Evolutionary conservation across 2,329 filamentous ascomycete genomes (phyloP).

Genomic region (Colletotrichum viniferum): DNA sequence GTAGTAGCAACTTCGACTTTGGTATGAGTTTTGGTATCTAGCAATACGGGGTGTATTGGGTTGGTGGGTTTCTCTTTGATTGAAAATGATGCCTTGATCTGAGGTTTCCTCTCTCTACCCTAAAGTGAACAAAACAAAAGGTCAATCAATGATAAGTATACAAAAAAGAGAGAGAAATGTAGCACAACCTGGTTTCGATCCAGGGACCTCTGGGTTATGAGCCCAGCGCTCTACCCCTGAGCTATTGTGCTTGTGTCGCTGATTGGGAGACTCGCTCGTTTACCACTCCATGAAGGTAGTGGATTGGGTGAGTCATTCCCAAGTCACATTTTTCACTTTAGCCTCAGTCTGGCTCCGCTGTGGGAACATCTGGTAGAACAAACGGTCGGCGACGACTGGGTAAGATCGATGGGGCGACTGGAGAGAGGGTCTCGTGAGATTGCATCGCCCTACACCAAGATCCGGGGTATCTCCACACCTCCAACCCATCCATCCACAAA

Average conservation of each 20-base stretch:
- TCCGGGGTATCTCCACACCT: slow-evolving; percentile 4
- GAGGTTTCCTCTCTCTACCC: no score
- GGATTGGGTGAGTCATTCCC: neutral
- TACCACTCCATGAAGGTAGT: neutral
- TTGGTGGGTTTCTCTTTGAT: no score
- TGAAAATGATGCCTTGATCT: no score
- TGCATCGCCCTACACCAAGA: neutral
- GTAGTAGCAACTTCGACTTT: no score
- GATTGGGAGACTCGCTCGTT: fast-evolving
- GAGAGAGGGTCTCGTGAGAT: neutral
- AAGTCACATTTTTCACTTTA: neutral
- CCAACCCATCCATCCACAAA: neutral
- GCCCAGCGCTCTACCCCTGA: slow-evolving; percentile 22
- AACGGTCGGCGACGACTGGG: slow-evolving; percentile 12
- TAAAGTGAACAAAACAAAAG: no score
- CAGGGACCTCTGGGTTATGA: slow-evolving; percentile 22
- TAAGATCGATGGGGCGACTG: neutral
- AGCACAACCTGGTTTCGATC: slow-evolving; percentile 22
- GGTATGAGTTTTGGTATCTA: no score
- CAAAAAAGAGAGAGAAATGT: neutral
- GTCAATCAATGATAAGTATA: no score
- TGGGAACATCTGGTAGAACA: neutral
- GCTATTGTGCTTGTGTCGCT: slow-evolving; percentile 3
- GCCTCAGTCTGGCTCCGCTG: neutral
- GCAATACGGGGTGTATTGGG: no score